Evolutionary conservation across 75 land plant genomes (phyloP).

Genomic region (Gnetum montanum): DNA sequence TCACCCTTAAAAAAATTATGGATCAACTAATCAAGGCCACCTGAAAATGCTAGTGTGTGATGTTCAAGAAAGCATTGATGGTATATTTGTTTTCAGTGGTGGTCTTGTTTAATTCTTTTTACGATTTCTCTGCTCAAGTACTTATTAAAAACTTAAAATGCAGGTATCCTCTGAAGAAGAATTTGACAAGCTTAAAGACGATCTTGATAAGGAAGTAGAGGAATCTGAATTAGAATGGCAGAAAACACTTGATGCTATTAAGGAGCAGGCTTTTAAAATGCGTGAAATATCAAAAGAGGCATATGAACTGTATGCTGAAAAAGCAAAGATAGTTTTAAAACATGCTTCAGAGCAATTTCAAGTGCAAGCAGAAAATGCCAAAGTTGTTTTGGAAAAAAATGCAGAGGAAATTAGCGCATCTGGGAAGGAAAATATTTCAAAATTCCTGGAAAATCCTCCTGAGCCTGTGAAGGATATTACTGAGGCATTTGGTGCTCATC

Average conservation of each 20-base stretch:
- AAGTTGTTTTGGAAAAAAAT: conserved; percentile 30
- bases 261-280: conserved; percentile 46
- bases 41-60: no score
- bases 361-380: conserved; percentile 68
- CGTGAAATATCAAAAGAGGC: conserved; percentile 52
- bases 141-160: neutral
- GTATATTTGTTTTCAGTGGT: no score
- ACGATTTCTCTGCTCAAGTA: no score
- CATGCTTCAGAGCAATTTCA: conserved; percentile 59
- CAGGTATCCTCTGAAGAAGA: conserved; percentile 37
- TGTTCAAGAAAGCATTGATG: no score
- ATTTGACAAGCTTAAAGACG: conserved; percentile 25
- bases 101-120: no score
- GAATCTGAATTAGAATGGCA: conserved; percentile 54
- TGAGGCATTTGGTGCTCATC: conserved; percentile 38
- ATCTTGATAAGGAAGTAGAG: conserved; percentile 15
- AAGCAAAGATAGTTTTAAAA: conserved; percentile 44
- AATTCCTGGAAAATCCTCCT: conserved; percentile 55
- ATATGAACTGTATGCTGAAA: conserved; percentile 43
- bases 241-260: conserved; percentile 40
- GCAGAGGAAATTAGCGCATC: conserved; percentile 58
- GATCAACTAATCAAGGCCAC: no score
- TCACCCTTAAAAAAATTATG: no score
- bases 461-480: conserved; percentile 75
- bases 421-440: conserved; percentile 44